Conservation (phyloP, 2,329 filamentous ascomycete genomes). For the Rhinocladiella mackenziei region DNA sequence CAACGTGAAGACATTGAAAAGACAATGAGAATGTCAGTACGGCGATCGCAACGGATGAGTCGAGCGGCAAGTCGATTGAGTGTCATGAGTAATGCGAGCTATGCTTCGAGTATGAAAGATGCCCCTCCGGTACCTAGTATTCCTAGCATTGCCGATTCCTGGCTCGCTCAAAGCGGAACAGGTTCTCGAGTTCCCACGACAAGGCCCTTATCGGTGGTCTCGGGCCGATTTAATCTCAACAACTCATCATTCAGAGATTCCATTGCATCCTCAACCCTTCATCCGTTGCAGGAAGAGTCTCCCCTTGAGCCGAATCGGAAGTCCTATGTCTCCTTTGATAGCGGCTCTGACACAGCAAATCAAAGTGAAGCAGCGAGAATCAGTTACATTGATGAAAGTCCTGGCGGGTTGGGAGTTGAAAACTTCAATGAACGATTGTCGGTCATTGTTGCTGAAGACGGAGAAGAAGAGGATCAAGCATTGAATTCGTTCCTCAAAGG, state of each 20-base stretch:
- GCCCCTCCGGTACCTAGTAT: constrained; percentile 94
- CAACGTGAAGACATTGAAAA: constrained; percentile 91
- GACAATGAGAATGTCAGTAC: constrained; percentile 86
- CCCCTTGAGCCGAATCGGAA: constrained; percentile 82
- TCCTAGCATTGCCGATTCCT: constrained; percentile 65
- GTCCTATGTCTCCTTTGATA: constrained; percentile 77
- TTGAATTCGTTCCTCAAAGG: constrained; percentile 84
- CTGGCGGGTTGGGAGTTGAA: constrained; percentile 54
- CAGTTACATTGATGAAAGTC: constrained; percentile 82
- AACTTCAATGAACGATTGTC: constrained; percentile 67
- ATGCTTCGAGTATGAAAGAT: constrained; percentile 86
- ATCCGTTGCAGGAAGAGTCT: constrained; percentile 87
- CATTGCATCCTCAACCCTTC: constrained; percentile 80
- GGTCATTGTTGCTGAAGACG: constrained; percentile 81
- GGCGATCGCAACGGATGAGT: constrained; percentile 84
- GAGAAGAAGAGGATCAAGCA: constrained; percentile 86
- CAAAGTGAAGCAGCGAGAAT: constrained; percentile 69
- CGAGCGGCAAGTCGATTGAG: constrained; percentile 89
- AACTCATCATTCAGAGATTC: constrained; percentile 75
- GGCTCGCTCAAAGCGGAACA: constrained; percentile 65
- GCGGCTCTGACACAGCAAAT: constrained; percentile 59
- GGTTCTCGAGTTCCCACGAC: constrained; percentile 41
- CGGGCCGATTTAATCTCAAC: constrained; percentile 53
- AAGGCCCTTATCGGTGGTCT: constrained; percentile 55
- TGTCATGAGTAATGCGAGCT: constrained; percentile 88